A percentile compares a stretch with the other conserved stretches of the same genome.
Evolutionary conservation across 352 stramenopile species (phyloP).

Genomic region (Globisporangium sylvaticum): DNA sequence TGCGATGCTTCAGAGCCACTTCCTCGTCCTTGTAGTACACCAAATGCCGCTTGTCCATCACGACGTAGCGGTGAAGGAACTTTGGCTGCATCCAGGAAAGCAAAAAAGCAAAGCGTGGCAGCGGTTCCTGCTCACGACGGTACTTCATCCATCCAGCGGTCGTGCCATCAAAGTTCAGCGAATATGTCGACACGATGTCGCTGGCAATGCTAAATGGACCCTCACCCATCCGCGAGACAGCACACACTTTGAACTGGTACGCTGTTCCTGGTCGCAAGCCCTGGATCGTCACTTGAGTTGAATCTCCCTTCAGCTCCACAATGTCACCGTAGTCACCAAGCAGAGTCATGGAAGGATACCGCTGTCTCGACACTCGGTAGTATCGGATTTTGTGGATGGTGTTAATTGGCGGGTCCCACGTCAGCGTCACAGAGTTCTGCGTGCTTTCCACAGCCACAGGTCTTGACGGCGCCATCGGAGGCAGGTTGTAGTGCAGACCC

Average conservation of each 20-base stretch:
- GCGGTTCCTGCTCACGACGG: slow-evolving; percentile 53
- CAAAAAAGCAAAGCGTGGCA: slow-evolving; percentile 40
- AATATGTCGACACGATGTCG: slow-evolving; percentile 62
- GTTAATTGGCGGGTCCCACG: slow-evolving; percentile 56
- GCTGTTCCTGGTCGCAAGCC: slow-evolving; percentile 71
- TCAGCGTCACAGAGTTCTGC: slow-evolving; percentile 74
- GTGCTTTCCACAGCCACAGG: slow-evolving; percentile 49
- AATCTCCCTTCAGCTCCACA: slow-evolving; percentile 63
- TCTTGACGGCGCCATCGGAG: slow-evolving; percentile 68
- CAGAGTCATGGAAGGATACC: slow-evolving; percentile 78
- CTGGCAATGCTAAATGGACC: slow-evolving; percentile 74
- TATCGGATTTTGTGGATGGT: slow-evolving; percentile 78
- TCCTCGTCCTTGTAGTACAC: slow-evolving; percentile 86
- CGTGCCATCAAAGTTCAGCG: slow-evolving; percentile 74
- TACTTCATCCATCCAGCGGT: slow-evolving; percentile 88
- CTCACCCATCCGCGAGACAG: slow-evolving; percentile 83
- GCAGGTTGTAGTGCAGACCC: slow-evolving; percentile 78
- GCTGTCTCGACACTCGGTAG: slow-evolving; percentile 78
- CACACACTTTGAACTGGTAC: slow-evolving; percentile 86
- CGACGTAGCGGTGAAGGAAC: slow-evolving; percentile 78
- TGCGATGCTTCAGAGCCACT: slow-evolving; percentile 71
- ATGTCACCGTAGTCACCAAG: slow-evolving; percentile 80
- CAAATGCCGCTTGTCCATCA: slow-evolving; percentile 65
- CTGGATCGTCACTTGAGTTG: slow-evolving; percentile 57
- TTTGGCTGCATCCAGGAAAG: slow-evolving; percentile 72